Percentiles rank a stretch among this genome's conserved stretches.
These are phyloP conservation scores for Magnusiomyces fungicola DNA, from an alignment of 1,139 yeast species.

Conservation along the genomic window DNA sequence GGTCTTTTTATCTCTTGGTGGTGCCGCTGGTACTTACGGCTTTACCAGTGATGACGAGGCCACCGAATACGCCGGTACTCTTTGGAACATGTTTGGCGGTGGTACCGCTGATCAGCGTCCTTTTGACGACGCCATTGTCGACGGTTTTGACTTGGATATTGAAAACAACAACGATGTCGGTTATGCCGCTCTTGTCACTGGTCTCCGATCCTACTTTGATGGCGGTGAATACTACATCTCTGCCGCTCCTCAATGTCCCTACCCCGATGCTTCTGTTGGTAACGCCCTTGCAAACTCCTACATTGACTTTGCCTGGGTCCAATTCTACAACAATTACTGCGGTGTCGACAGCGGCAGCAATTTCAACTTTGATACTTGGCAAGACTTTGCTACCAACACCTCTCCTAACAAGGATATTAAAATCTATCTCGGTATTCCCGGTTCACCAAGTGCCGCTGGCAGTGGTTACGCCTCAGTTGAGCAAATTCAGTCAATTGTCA, in stretches of 20 bases:
- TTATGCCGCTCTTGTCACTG: slow-evolving; percentile 42
- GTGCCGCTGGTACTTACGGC: slow-evolving; percentile 72
- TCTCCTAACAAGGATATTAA: slow-evolving; percentile 55
- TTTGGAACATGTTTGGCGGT: slow-evolving; percentile 83
- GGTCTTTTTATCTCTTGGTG: slow-evolving; percentile 72
- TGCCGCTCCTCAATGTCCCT: slow-evolving; percentile 94
- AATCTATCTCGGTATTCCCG: slow-evolving; percentile 67
- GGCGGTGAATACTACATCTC: slow-evolving; percentile 55
- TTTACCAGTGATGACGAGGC: slow-evolving; percentile 56
- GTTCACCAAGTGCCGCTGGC: slow-evolving; percentile 58
- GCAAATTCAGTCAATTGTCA: slow-evolving; percentile 22
- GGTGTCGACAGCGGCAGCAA: slow-evolving; percentile 28
- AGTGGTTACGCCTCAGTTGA: slow-evolving; percentile 41
- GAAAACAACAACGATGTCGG: slow-evolving; percentile 49
- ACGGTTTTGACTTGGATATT: slow-evolving; percentile 68
- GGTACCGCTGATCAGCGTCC: slow-evolving; percentile 61
- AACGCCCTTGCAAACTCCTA: slow-evolving; percentile 51
- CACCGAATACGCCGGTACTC: slow-evolving; percentile 55
- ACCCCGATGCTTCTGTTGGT: slow-evolving; percentile 81
- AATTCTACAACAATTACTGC: slow-evolving; percentile 89
- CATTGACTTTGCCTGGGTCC: slow-evolving; percentile 81
- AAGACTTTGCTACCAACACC: slow-evolving; percentile 52
- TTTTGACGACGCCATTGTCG: slow-evolving; percentile 56
- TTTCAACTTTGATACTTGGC: slow-evolving; percentile 73
- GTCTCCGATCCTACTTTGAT: slow-evolving; percentile 49